These are phyloP conservation scores for Citrus sp. DNA, from an alignment of 345 rosid genomes.

Conservation along the genomic window DNA sequence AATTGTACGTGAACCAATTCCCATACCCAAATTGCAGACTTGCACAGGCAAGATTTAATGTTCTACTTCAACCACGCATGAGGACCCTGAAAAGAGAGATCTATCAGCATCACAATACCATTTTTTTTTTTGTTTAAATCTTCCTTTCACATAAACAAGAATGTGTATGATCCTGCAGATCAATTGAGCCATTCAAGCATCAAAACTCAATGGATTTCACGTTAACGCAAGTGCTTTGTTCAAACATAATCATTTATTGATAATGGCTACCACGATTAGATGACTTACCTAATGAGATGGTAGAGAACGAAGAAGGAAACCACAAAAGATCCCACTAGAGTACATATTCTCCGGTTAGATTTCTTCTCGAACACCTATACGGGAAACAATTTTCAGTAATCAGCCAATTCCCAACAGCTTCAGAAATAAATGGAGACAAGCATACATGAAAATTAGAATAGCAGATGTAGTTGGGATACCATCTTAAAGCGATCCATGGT, in stretches of 20 bases:
- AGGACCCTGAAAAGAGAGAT: slow-evolving; percentile 26
- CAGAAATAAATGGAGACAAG: slow-evolving; percentile 1
- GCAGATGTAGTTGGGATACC: slow-evolving; percentile 33
- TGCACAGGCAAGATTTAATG: not conserved
- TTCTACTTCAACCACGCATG: slow-evolving; percentile 16
- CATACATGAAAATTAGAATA: not conserved
- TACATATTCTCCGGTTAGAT: slow-evolving; percentile 60
- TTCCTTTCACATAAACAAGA: not conserved
- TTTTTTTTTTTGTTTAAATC: too few species aligned
- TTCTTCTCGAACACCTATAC: slow-evolving; percentile 82
- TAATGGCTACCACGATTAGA: not conserved
- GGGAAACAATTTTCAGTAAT: slow-evolving; percentile 5
- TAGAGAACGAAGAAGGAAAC: slow-evolving; percentile 50
- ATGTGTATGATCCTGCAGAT: not conserved
- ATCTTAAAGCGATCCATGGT: slow-evolving; percentile 81
- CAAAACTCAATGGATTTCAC: not conserved
- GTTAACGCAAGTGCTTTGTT: too few species aligned
- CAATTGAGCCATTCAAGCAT: not conserved
- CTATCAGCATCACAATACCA: not conserved
- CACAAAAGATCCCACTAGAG: slow-evolving; percentile 57
- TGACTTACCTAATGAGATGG: slow-evolving; percentile 59
- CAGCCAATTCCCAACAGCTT: slow-evolving; percentile 2
- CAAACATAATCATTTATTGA: not conserved
- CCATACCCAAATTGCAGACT: slow-evolving; percentile 1
- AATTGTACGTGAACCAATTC: not conserved